Conservation (phyloP, 345 rosid species). For the Camelina neglecta region DNA sequence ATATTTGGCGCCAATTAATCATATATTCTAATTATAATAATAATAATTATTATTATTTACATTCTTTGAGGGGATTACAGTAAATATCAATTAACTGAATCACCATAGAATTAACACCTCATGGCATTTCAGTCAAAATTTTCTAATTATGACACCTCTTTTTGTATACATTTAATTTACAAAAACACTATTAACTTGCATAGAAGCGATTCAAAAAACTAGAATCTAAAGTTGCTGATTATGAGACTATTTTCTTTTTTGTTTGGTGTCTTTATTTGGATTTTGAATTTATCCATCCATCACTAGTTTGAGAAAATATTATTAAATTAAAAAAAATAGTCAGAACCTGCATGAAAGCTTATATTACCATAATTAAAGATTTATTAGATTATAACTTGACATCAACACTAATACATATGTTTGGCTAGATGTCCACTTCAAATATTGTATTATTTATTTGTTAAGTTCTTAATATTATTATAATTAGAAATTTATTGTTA, state of each 20-base stretch:
- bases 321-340: not conserved
- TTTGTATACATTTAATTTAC: not conserved
- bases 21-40: too few species aligned
- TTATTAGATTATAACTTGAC: not conserved
- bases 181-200: not conserved
- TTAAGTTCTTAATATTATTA: not conserved
- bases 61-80: not conserved
- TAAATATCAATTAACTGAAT: not conserved
- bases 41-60: too few species aligned
- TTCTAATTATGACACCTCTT: not conserved
- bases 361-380: not conserved
- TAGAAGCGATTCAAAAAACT: not conserved
- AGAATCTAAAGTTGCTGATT: not conserved
- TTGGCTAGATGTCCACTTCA: not conserved
- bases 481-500: not conserved
- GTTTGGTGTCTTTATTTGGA: not conserved
- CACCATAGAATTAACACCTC: not conserved
- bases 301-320: not conserved
- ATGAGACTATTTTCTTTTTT: not conserved
- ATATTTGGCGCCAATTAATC: too few species aligned
- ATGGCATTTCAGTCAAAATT: not conserved
- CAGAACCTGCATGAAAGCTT: not conserved
- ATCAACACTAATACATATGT: not conserved
- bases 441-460: not conserved
- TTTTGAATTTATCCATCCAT: not conserved